Conservation (phyloP, 1,284 basidiomycete species). For the Somion occarium region DNA sequence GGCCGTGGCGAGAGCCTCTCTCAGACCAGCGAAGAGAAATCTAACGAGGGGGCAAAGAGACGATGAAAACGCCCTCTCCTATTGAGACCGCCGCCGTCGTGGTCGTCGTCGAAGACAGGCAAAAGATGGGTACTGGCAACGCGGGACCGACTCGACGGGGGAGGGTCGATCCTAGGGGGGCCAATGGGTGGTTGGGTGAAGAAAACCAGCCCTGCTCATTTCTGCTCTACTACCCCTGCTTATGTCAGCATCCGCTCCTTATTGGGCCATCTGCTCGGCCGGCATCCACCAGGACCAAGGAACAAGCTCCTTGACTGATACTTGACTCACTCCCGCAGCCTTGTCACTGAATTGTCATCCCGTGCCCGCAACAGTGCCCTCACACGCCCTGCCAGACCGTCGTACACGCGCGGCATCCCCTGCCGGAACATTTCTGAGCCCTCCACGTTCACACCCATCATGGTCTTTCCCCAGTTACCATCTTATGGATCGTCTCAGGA, state of each 20-base stretch:
- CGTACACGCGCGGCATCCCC: not conserved
- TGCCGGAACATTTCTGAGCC: not conserved
- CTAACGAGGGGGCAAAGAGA: conserved; percentile 23
- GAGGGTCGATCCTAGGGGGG: conserved; percentile 43
- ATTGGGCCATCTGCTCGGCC: conserved; percentile 4
- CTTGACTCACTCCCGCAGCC: not conserved
- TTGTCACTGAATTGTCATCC: not conserved
- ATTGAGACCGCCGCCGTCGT: conserved; percentile 38
- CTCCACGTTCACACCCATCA: conserved; percentile 9
- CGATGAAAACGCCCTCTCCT: conserved; percentile 27
- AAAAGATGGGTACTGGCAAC: conserved; percentile 27
- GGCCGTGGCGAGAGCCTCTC: conserved; percentile 19
- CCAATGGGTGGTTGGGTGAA: conserved; percentile 27
- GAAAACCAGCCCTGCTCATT: conserved; percentile 13
- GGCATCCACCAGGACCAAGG: not conserved
- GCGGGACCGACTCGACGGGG: conserved; percentile 33
- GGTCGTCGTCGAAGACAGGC: conserved; percentile 35
- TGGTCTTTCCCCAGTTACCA: conserved; percentile 26
- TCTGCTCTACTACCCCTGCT: conserved; percentile 16
- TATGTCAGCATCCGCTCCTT: conserved; percentile 17
- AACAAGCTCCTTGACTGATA: conserved; percentile 1
- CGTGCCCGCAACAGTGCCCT: no score
- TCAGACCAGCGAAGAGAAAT: conserved; percentile 23
- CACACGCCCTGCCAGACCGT: not conserved
- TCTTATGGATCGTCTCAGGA: conserved; percentile 19